These are phyloP conservation scores for Prunus yedoensis DNA, from an alignment of 331 rosid species.

Conservation along the genomic window DNA sequence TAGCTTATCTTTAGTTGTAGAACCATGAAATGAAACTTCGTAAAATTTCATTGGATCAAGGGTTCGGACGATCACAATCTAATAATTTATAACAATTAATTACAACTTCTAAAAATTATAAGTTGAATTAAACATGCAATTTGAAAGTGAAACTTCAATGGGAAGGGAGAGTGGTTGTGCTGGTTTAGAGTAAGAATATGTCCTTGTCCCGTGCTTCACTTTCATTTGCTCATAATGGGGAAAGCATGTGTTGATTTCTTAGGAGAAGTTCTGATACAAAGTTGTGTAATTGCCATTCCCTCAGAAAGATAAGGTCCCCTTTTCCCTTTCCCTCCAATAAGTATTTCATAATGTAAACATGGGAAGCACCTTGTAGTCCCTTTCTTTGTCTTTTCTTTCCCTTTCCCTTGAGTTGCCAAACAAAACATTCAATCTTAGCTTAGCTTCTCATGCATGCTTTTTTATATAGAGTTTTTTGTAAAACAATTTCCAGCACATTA, in stretches of 20 bases:
- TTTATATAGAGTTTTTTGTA: not conserved
- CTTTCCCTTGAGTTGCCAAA: not conserved
- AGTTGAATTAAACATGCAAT: not conserved
- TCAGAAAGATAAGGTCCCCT: slow-evolving; percentile 26
- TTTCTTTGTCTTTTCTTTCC: not conserved
- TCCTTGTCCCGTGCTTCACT: slow-evolving; percentile 8
- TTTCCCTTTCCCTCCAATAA: not conserved
- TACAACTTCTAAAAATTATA: too few relatives aligned
- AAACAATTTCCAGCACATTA: not conserved
- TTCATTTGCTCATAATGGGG: slow-evolving; percentile 11
- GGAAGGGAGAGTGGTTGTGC: not conserved
- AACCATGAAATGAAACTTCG: too few relatives aligned
- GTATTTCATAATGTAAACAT: slow-evolving; percentile 5
- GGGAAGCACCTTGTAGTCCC: slow-evolving; percentile 1
- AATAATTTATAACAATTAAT: too few relatives aligned
- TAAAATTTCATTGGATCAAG: too few relatives aligned
- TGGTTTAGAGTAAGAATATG: not conserved
- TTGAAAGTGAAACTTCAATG: not conserved
- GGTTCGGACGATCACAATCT: too few relatives aligned
- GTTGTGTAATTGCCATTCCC: slow-evolving; percentile 11
- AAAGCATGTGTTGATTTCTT: slow-evolving; percentile 19
- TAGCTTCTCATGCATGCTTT: not conserved
- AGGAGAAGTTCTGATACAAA: not conserved
- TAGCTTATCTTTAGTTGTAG: not conserved
- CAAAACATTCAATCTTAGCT: not conserved